phyloP scores from a whole-genome alignment of 2,329 filamentous ascomycete genomes.

The Sclerotinia subarctica region DNA sequence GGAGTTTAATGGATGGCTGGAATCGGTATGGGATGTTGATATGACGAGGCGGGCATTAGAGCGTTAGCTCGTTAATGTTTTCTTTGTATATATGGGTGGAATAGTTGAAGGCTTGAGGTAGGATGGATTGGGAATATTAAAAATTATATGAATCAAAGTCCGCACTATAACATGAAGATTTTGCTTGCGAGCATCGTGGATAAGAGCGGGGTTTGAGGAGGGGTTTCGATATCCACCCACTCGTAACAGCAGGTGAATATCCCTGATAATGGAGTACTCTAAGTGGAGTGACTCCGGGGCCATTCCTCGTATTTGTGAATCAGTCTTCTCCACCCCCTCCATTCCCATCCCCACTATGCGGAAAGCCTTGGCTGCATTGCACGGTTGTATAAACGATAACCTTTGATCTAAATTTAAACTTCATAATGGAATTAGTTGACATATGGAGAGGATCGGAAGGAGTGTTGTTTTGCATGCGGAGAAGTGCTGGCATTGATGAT shows the following conservation, averaged over 20 bases:
- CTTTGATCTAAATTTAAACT: neutral
- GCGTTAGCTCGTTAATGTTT: neutral
- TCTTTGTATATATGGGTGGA: conserved; percentile 3
- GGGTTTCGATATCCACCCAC: too few species aligned
- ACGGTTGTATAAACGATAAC: neutral
- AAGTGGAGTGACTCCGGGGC: too few species aligned
- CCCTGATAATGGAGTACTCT: too few species aligned
- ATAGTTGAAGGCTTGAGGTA: neutral
- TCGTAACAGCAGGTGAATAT: too few species aligned
- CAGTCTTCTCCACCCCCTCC: neutral
- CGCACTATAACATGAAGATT: too few species aligned
- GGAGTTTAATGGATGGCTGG: conserved; percentile 9
- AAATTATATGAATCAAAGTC: neutral
- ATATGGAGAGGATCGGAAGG: too few species aligned
- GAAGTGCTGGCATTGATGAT: too few species aligned
- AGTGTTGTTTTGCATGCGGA: too few species aligned
- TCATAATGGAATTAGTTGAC: neutral
- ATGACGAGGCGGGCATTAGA: neutral
- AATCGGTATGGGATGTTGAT: neutral
- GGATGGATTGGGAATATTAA: neutral
- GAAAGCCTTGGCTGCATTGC: neutral
- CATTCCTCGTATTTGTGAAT: too few species aligned
- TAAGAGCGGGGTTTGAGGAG: too few species aligned
- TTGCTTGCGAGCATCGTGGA: neutral
- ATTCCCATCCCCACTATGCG: neutral